Base-by-base conservation (phyloP, 2,329 filamentous ascomycete species). In the Venturia effusa region DNA sequence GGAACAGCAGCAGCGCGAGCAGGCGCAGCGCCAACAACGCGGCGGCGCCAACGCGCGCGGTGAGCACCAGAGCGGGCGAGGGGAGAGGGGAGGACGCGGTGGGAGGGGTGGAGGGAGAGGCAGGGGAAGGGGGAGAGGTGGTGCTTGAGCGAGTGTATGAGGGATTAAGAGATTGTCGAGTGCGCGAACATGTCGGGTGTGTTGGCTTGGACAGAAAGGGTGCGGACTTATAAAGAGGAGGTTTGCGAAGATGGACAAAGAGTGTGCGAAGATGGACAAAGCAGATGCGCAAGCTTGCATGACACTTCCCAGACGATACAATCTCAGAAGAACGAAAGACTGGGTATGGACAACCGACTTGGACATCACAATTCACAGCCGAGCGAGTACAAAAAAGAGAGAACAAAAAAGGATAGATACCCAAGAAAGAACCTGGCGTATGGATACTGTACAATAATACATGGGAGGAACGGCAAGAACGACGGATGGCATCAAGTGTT, bases 1-100 rank as follows among this genome's bases (percentile, higher is more conserved):
- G 81, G 93, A 97, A 69, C 89, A 94, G 73, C 93, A 97, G 76
- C 88, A 90, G 72, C 83, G 83, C 67, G 86, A 90, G 71, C 79
- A 81, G 65, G 76, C 77, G 40, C 72, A 70, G 57, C 65, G 65
- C n/a, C 89, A 87, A 71, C 82, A 87, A 64, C 86, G 88, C 59
- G 86, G 88, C 48, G 81, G 86, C 45, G 81, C 84, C 66, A 82
- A 84, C 19, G 78, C 80, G 63, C 76, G 83, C 61, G 78, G 78
- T 40, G 78, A 79, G 64, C 69, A 71, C 51, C 68, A 69, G 27
- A 67, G 71, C n/a, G 69, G 71, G 40, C 80, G 84, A 70, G 84
- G 83, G 63, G 84, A 86, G 43, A 81, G 87, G 68, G 79, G 80
- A 55, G 78, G 82, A 60, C 76, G 83, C 24, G 80, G 83, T 37